Evolutionary conservation across 805 yeast genomes (phyloP), one percentile per base, ranked within the genome.

Genomic region (Saccharomyces mikatae): DNA sequence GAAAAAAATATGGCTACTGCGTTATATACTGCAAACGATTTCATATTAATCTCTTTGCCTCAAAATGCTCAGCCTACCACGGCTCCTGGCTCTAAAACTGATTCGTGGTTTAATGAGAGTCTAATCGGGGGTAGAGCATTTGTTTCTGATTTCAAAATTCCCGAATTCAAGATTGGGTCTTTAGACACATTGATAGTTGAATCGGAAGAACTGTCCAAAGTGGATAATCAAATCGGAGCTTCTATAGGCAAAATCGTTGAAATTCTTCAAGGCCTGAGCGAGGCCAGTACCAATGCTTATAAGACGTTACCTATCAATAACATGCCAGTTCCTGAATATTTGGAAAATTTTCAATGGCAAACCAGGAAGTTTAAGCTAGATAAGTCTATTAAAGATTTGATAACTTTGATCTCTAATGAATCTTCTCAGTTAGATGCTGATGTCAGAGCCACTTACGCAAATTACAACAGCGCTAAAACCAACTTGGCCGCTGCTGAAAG

Each of bases 121-220:
- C 72, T 86, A 56, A 72, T 79, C 56, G 80, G 76, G 24, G 91
- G 90, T 22, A 78, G 75, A 60, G 77, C 80, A 46, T 83, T 80
- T 50, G 75, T 88, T 32, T 70, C 76, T 52, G 74, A 78, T 54
- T 80, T 87, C 55, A 74, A 76, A 36, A 76, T 90, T 51, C 98
- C 98, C 6, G 82, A 78, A 58, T 92, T 94, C 72, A 92, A 94
- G 71, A 89, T 94, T 58, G 97, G 97, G 29, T 91, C 98, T 11
- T 79, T 94, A 66, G 99, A 94, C 71, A 85, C 90, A 30, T 78
- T 94, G 56, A 95, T 94, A 53, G 83, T 86, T 62, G 91, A 91
- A 71, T 83, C 91, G 69, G 99, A 94, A 65, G 98, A 92, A 65
- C 78, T 94, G 55, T 74, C 81, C 46, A 91, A 89, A 68, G 74